Conservation (phyloP, 495 filamentous ascomycete species). For the Echria macrotheca region DNA sequence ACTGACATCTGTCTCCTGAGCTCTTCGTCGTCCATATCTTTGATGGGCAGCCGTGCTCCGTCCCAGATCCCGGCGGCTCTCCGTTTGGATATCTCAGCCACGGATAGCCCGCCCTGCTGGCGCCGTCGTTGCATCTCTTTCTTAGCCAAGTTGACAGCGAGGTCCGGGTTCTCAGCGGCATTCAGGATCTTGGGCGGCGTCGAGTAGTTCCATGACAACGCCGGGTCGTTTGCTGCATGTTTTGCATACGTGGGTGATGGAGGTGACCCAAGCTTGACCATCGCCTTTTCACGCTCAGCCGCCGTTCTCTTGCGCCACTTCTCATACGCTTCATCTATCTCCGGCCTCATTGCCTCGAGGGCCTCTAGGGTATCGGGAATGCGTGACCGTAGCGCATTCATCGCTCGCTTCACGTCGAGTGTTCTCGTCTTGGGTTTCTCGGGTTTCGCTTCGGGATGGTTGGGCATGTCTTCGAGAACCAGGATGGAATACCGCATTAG, state of each 20-base stretch:
- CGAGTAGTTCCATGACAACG: constrained; percentile 36
- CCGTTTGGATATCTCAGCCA: constrained; percentile 51
- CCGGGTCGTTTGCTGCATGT: constrained; percentile 43
- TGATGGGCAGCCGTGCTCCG: not conserved
- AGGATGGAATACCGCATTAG: constrained; percentile 77
- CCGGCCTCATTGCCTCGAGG: constrained; percentile 50
- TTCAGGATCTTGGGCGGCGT: constrained; percentile 48
- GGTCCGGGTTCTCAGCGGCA: constrained; percentile 63
- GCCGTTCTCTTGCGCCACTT: constrained; percentile 27
- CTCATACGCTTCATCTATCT: constrained; percentile 31
- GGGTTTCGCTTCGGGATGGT: constrained; percentile 62
- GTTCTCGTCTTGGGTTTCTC: constrained; percentile 62
- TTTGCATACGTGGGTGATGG: constrained; percentile 25
- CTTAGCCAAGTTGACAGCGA: constrained; percentile 73
- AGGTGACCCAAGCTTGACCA: constrained; percentile 4
- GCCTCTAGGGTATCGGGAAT: constrained; percentile 40
- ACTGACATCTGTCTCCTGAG: constrained; percentile 47
- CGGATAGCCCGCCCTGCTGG: constrained; percentile 47
- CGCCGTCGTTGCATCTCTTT: constrained; percentile 68
- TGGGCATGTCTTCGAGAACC: constrained; percentile 53
- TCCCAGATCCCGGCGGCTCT: constrained; percentile 61
- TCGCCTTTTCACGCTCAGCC: constrained; percentile 9
- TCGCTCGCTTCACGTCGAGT: constrained; percentile 25
- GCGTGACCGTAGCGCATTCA: constrained; percentile 21
- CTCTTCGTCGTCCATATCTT: constrained; percentile 37